Conservation (phyloP, 805 yeast species). For the Metschnikowia arizonensis region DNA sequence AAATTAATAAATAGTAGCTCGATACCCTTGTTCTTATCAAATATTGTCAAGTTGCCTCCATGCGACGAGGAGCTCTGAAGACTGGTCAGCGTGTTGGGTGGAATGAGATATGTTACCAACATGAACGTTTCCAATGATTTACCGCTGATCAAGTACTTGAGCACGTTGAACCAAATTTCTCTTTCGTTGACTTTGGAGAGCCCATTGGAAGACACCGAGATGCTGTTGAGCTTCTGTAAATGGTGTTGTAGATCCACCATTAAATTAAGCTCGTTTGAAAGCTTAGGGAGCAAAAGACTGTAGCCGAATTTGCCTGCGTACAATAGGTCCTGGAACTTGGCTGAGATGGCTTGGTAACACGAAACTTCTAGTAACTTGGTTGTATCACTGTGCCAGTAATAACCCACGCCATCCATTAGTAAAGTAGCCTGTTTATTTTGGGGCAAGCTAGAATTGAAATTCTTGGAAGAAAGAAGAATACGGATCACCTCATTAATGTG, state of each 20-base stretch:
- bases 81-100: constrained; percentile 38
- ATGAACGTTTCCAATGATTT: constrained; percentile 38
- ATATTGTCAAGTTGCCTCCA: constrained; percentile 39
- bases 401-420: constrained; percentile 41
- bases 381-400: constrained; percentile 41
- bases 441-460: constrained; percentile 24
- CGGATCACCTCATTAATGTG: constrained; percentile 42
- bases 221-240: constrained; percentile 33
- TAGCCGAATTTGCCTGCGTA: constrained; percentile 30
- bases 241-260: constrained; percentile 43
- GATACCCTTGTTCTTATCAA: constrained; percentile 44
- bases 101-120: constrained; percentile 38
- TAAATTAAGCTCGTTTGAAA: constrained; percentile 38
- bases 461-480: constrained; percentile 35
- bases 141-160: constrained; percentile 41
- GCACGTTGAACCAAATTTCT: constrained; percentile 41
- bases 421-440: constrained; percentile 21
- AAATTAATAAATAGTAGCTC: constrained; percentile 39
- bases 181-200: constrained; percentile 24
- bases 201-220: constrained; percentile 7
- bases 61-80: constrained; percentile 35
- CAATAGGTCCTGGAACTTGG: constrained; percentile 33
- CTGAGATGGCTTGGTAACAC: constrained; percentile 37
- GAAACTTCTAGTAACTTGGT: constrained; percentile 38
- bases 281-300: constrained; percentile 31